These are phyloP conservation scores for Trichophyton rubrum DNA, from an alignment of 2,329 filamentous ascomycete species.

Conservation along the genomic window DNA sequence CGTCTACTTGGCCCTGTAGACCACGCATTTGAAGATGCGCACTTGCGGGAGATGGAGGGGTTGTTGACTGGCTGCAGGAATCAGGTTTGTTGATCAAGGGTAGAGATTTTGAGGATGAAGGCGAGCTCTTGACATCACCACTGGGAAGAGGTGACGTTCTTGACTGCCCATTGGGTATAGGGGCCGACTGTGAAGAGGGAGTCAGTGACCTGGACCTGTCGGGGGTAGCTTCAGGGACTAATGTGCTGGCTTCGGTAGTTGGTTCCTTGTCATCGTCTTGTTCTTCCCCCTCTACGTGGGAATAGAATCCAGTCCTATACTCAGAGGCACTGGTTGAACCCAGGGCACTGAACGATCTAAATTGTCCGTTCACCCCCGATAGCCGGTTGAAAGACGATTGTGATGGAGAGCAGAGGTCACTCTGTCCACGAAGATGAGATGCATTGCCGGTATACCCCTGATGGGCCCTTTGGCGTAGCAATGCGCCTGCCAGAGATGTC, in stretches of 20 bases:
- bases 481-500: constrained; percentile 12
- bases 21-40: constrained; percentile 63
- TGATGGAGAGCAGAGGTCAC: constrained; percentile 45
- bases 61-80: constrained; percentile 26
- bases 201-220: background rate
- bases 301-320: constrained; percentile 18
- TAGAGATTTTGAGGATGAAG: constrained; percentile 19
- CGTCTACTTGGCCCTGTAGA: constrained; percentile 73
- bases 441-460: constrained; percentile 27
- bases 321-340: constrained; percentile 24
- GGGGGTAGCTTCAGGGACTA: background rate
- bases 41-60: constrained; percentile 49
- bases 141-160: background rate
- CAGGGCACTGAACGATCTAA: constrained; percentile 51
- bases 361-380: constrained; percentile 34
- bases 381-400: constrained; percentile 16
- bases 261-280: background rate
- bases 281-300: background rate
- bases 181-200: background rate
- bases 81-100: background rate
- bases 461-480: constrained; percentile 28
- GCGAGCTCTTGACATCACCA: constrained; percentile 18
- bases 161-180: constrained; percentile 12
- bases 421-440: constrained; percentile 47
- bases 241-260: background rate